Base-by-base conservation (phyloP, 371 early-diverging fungal genomes). In the Sanchytrium tribonematis region DNA sequence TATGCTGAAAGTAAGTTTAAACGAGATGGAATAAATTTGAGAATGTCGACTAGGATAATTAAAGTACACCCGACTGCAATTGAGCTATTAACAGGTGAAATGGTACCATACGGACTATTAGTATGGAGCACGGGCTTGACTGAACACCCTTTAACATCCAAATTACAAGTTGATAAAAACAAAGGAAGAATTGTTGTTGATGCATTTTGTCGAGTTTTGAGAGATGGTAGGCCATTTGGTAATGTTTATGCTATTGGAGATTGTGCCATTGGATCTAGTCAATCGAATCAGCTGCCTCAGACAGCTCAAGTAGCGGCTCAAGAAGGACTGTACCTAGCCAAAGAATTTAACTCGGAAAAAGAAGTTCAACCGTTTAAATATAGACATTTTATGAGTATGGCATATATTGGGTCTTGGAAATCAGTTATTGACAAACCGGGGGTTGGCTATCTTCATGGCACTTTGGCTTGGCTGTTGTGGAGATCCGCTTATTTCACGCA, bases 231-330 rank as follows among this genome's bases (percentile, higher is more conserved):
- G 66, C 16, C 70, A 66, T 31, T 66, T 31, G 66, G 17, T 22
- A 70, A 1, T 70, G 75, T 31, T 29, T 89, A 82, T 75, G 90
- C 91, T 0, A 74, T 90, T 22, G 93, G 93, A 28, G 93, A 92
- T 74, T 92, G 92, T 75, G 86, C 90, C 1, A 82, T 84, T 1
- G 82, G 84, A 68, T 71, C 82, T 69, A 81, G 81, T 71, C 12
- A 12, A 48, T 22, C 48, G 22, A 71, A 74, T 65, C 16, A 71
- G 69, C 74, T 89, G 69, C 90, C 90, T 1, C 86, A 87, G 22
- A 89, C 90, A 30, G 92, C 92, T 0, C 92, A 91, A 76, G 88
- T 89, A 1, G 92, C 92, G 29, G 84, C 79, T 74, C 92, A 91
- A 73, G 85, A 92, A 74, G 92, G 86, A 1, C 74, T 76, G 1